These are phyloP conservation scores for Bruguiera gymnorhiza DNA, from an alignment of 345 rosid species.

Conservation along the genomic window DNA sequence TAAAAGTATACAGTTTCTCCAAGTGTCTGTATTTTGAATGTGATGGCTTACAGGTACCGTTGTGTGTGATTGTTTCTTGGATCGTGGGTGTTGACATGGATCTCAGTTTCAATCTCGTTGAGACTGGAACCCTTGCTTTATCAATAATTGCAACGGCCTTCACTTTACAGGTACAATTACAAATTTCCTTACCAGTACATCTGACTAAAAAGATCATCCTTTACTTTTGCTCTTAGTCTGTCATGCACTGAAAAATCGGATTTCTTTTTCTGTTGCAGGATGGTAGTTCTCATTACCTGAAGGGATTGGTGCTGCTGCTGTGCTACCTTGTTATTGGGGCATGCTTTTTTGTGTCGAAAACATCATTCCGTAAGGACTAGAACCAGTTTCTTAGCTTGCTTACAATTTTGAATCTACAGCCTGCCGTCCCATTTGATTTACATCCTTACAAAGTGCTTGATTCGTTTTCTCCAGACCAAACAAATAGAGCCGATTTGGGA, in stretches of 20 bases:
- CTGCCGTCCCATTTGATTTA: neutral
- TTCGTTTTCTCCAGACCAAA: constrained; percentile 22
- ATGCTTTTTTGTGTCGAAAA: constrained; percentile 60
- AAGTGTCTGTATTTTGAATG: neutral
- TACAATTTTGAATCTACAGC: neutral
- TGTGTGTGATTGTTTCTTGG: constrained; percentile 69
- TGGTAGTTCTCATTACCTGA: constrained; percentile 90
- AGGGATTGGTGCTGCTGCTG: constrained; percentile 64
- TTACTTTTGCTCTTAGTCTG: neutral
- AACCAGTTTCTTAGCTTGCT: neutral
- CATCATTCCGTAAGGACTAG: constrained; percentile 44
- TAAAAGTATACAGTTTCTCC: too few species aligned
- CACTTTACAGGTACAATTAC: constrained; percentile 60
- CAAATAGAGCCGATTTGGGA: constrained; percentile 20
- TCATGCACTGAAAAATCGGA: neutral
- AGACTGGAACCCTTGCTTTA: constrained; percentile 75
- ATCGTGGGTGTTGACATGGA: constrained; percentile 74
- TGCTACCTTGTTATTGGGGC: constrained; percentile 74
- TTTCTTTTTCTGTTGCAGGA: constrained; percentile 41
- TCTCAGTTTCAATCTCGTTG: constrained; percentile 72
- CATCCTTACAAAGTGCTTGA: neutral
- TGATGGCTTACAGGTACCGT: constrained; percentile 52
- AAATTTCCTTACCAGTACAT: neutral
- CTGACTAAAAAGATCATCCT: neutral
- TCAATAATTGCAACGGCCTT: constrained; percentile 64